A percentile compares a stretch with the other conserved stretches of the same genome.
Conservation (phyloP, 305 asterid species). For the Solanum hybrid region DNA sequence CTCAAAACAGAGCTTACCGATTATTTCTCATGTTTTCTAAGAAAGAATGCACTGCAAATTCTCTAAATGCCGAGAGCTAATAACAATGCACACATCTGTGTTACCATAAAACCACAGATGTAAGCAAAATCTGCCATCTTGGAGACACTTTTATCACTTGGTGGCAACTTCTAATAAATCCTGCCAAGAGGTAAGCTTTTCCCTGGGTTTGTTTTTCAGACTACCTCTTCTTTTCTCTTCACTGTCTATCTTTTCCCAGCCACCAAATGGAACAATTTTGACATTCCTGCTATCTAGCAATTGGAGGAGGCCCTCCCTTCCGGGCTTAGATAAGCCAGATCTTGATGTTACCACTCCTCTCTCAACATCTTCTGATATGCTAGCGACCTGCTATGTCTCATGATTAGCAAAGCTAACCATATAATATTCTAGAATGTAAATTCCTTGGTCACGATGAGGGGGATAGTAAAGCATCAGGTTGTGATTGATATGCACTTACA, state of each 20-base stretch:
- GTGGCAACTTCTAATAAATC: slow-evolving; percentile 54
- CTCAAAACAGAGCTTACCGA: neutral
- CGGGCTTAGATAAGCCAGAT: slow-evolving; percentile 43
- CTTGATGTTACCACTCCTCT: slow-evolving; percentile 29
- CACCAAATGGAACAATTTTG: slow-evolving; percentile 40
- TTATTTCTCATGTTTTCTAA: neutral
- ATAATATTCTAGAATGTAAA: neutral
- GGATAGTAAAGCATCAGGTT: neutral
- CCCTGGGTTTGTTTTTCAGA: slow-evolving; percentile 56
- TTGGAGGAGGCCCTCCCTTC: slow-evolving; percentile 53
- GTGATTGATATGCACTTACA: slow-evolving; percentile 32
- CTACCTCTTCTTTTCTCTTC: slow-evolving; percentile 62
- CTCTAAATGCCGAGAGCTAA: neutral
- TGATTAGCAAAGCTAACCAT: neutral
- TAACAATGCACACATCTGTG: neutral
- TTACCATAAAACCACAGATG: neutral
- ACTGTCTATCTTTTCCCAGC: slow-evolving; percentile 58
- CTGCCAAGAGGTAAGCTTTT: slow-evolving; percentile 61
- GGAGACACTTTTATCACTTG: slow-evolving; percentile 13
- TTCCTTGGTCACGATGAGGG: neutral
- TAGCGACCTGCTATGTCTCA: slow-evolving; percentile 43
- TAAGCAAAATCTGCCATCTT: neutral
- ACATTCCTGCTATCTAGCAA: slow-evolving; percentile 45
- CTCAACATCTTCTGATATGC: slow-evolving; percentile 43
- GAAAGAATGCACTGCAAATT: neutral